phyloP scores from a whole-genome alignment of 805 yeast genomes.

The Maudiozyma bulderi region DNA sequence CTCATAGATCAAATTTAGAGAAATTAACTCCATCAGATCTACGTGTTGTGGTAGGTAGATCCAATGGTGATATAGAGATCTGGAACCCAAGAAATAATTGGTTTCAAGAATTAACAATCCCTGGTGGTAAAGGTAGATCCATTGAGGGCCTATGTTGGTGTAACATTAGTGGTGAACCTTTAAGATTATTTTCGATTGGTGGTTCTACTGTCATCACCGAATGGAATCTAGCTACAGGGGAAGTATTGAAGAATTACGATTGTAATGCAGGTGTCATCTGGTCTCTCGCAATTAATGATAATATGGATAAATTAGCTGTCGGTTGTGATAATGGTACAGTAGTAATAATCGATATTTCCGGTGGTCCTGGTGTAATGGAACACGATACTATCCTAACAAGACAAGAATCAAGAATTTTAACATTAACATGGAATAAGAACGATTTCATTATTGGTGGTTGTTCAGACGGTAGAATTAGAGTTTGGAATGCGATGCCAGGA shows the following conservation, averaged over 20 bases:
- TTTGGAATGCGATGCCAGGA: constrained; percentile 45
- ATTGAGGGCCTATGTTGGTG: constrained; percentile 88
- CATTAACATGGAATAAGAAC: constrained; percentile 65
- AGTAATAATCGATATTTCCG: constrained; percentile 72
- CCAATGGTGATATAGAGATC: constrained; percentile 90
- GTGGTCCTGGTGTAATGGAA: constrained; percentile 77
- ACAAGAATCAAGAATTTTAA: constrained; percentile 72
- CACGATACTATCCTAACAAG: constrained; percentile 68
- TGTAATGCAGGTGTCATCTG: constrained; percentile 91
- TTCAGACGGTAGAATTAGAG: constrained; percentile 84
- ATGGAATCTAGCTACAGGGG: constrained; percentile 74
- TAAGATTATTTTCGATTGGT: constrained; percentile 84
- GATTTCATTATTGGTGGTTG: constrained; percentile 80
- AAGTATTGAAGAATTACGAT: constrained; percentile 66
- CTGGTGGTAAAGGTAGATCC: constrained; percentile 75
- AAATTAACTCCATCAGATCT: constrained; percentile 44
- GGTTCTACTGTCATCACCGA: constrained; percentile 88
- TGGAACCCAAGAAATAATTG: constrained; percentile 85
- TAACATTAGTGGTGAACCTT: constrained; percentile 36
- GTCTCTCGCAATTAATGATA: constrained; percentile 64
- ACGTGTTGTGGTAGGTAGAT: constrained; percentile 81
- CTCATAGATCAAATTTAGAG: constrained; percentile 40
- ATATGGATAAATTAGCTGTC: constrained; percentile 59
- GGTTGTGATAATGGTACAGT: constrained; percentile 96
- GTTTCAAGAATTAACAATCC: constrained; percentile 64